Evolutionary conservation across 169 alveolate genomes (phyloP).

Genomic region (Plasmodium inui): DNA sequence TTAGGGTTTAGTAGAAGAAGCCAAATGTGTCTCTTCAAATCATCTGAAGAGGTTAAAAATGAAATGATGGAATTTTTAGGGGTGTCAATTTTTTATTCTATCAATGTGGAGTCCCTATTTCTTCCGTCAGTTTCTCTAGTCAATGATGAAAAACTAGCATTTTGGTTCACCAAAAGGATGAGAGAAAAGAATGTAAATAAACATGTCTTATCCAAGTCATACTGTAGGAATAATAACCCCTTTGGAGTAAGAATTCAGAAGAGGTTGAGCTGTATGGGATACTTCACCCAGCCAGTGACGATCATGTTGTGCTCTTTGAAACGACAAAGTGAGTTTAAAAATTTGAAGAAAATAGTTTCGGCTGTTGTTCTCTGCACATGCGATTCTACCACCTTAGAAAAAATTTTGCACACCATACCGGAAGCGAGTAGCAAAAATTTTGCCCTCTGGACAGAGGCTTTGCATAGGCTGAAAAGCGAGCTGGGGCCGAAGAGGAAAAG

Average conservation of each 20-base stretch:
- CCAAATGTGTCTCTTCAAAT: slow-evolving; percentile 16
- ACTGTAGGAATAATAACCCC: neutral
- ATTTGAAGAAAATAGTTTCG: slow-evolving; percentile 48
- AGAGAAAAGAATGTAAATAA: neutral
- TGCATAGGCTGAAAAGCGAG: slow-evolving; percentile 4
- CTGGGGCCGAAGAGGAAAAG: slow-evolving; percentile 28
- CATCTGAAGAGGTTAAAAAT: slow-evolving; percentile 51
- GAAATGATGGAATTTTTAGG: slow-evolving; percentile 56
- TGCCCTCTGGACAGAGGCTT: slow-evolving; percentile 33
- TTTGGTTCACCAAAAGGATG: slow-evolving; percentile 65
- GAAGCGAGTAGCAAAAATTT: slow-evolving; percentile 60
- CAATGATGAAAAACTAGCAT: slow-evolving; percentile 24
- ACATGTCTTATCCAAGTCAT: neutral
- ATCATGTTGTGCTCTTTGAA: slow-evolving; percentile 70
- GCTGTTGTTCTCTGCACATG: slow-evolving; percentile 64
- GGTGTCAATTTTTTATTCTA: slow-evolving; percentile 55
- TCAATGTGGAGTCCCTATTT: neutral
- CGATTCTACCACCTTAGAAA: slow-evolving; percentile 66
- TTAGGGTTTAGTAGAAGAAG: neutral
- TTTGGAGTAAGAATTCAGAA: neutral
- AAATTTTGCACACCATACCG: slow-evolving; percentile 62
- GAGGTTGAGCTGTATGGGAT: slow-evolving; percentile 60
- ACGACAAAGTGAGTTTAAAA: slow-evolving; percentile 50
- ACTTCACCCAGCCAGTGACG: slow-evolving; percentile 48
- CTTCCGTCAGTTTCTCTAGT: slow-evolving; percentile 47